Conservation (phyloP, 129 eudicot species). For the Rutidosis leptorrhynchoides region DNA sequence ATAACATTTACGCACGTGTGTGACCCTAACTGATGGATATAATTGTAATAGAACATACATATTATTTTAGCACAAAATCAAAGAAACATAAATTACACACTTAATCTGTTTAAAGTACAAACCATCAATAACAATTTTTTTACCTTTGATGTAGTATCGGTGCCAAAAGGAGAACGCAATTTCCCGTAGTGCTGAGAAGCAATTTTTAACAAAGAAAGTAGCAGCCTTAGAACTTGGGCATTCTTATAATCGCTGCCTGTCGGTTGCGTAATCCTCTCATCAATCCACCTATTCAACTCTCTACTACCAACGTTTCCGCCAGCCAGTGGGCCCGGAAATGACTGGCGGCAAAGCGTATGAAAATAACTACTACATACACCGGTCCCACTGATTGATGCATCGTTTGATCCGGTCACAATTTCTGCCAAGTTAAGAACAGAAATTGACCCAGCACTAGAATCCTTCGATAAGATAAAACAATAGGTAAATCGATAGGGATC, state of each 20-base stretch:
- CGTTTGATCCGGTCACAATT: conserved; percentile 44
- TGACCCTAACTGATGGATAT: too few species aligned
- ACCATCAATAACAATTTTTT: not conserved
- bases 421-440: conserved; percentile 74
- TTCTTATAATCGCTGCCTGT: conserved; percentile 42
- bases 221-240: conserved; percentile 59
- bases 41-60: too few species aligned
- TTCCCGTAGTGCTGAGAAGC: conserved; percentile 87
- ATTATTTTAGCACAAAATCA: not conserved
- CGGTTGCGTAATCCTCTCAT: conserved; percentile 73
- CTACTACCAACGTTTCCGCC: conserved; percentile 75
- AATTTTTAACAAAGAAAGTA: conserved; percentile 80
- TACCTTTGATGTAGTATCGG: conserved; percentile 70
- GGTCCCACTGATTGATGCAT: conserved; percentile 40
- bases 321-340: conserved; percentile 83
- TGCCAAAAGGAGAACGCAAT: conserved; percentile 90
- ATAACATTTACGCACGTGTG: not conserved
- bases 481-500: not conserved
- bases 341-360: conserved; percentile 63
- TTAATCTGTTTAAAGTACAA: not conserved
- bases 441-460: conserved; percentile 44
- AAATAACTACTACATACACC: conserved; percentile 56
- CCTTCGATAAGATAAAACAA: conserved; percentile 44
- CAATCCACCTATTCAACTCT: conserved; percentile 88
- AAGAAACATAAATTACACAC: not conserved